Evolutionary conservation across 139 green algal species (phyloP), one percentile per base, ranked within the genome.

Genomic region (Chlorella sorokiniana): DNA sequence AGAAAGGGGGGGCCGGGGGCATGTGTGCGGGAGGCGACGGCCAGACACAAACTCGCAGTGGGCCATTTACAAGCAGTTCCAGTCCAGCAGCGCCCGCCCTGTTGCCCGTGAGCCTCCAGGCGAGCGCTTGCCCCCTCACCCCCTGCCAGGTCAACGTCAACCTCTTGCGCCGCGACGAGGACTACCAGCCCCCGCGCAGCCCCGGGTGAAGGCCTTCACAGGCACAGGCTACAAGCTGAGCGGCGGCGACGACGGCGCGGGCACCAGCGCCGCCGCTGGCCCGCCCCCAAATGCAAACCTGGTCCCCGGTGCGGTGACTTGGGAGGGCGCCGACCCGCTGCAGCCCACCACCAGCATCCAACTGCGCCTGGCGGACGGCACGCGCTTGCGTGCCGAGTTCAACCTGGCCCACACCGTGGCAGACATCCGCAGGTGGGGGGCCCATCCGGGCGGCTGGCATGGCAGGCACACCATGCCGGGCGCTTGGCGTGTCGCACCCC

Each of bases 261-360:
- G 40, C 38, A 70, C 51, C 69, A 44, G 63, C 82, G 27, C 33
- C 86, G 38, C 41, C 42, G 73, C 35, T 41, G 40, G 65, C 70
- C 48, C 45, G 70, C 38, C 16, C 51, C 78, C 78, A 10, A 56
- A 27, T n/a, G 44, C 56, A 29, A 76, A 59, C 70, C 70, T 22
- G 44, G n/a, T 68, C 67, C 48, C 41, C 16, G 69, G 56, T 5
- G 45, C 62, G 61, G 45, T 51, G 23, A 40, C 41, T 0, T 97
- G 94, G 94, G 73, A 84, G 67, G 95, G 94, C 7, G 83, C 93
- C 18, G 88, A 98, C 56, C 90, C 94, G 63, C 79, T 56, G 3
- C 64, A 88, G 85, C 94, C 94, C 31, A 90, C 84, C 45, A 98
- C 95, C 1, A 95, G 89, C 14, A 84, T 98, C 41, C 94, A 98